These are phyloP conservation scores for Bauhinia variegata DNA, from an alignment of 306 rosid genomes.

Conservation along the genomic window DNA sequence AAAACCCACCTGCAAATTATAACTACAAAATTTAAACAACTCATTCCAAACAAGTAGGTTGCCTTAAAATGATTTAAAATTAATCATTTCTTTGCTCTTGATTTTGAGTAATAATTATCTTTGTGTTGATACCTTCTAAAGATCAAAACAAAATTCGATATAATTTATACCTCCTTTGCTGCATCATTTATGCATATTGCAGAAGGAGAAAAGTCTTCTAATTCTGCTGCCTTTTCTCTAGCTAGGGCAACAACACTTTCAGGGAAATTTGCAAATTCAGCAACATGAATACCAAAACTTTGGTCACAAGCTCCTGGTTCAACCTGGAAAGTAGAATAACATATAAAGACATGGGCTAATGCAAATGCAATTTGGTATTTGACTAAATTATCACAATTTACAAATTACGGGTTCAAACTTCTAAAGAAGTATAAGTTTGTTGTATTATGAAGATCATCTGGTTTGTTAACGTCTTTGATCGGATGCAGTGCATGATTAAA, in stretches of 20 bases:
- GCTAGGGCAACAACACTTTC: slow-evolving; percentile 87
- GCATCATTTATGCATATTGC: slow-evolving; percentile 47
- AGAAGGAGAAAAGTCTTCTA: slow-evolving; percentile 89
- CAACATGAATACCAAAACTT: slow-evolving; percentile 98
- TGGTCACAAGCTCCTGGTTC: slow-evolving; percentile 99
- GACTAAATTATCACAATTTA: slow-evolving; percentile 19
- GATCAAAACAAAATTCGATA: slow-evolving; percentile 9
- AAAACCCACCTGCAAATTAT: slow-evolving; percentile 56
- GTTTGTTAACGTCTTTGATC: slow-evolving; percentile 9
- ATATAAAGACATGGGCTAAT: slow-evolving; percentile 21
- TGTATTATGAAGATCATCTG: not conserved
- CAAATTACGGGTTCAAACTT: slow-evolving; percentile 18
- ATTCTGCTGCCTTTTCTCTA: slow-evolving; percentile 92
- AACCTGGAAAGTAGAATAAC: slow-evolving; percentile 62
- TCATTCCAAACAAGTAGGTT: not conserved
- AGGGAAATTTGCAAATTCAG: slow-evolving; percentile 97
- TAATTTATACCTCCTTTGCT: slow-evolving; percentile 54
- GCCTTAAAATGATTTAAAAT: slow-evolving; percentile 5
- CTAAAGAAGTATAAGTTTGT: slow-evolving; percentile 16
- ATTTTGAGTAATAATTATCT: slow-evolving; percentile 13
- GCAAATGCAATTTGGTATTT: slow-evolving; percentile 24
- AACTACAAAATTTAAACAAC: slow-evolving; percentile 15
- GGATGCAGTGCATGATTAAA: slow-evolving; percentile 21
- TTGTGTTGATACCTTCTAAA: slow-evolving; percentile 23
- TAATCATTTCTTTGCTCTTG: not conserved